Evolutionary conservation across 2,329 filamentous ascomycete genomes (phyloP), one percentile per base, ranked within the genome.

Genomic region (Colletotrichum sp.): DNA sequence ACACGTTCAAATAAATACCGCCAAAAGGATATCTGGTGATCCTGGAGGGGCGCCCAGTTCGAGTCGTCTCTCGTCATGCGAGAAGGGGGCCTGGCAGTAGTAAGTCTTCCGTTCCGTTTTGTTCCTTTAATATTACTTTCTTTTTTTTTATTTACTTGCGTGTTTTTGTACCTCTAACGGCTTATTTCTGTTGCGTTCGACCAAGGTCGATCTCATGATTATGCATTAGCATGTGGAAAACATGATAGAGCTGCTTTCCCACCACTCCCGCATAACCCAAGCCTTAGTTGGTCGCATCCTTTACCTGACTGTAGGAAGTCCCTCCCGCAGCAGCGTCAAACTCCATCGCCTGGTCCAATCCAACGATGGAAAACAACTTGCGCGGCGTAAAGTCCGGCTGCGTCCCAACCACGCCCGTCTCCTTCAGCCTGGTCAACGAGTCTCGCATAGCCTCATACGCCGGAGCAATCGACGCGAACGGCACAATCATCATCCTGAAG

Each of bases 401-500:
- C 52, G 83, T 86, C 67, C 82, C 87, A 4, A 80, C 78, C 9
- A 79, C 77, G 1, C 86, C 86, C 15, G 81, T 79, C 43, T 79
- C 77, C 82, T 86, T 87, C 18, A 89, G 77, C 22, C 79, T 77
- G 27, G 81, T 74, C 18, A 86, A 78, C 5, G 82, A 85, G 27
- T 84, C 83, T 48, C 80, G 81, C 18, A 89, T 86, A 7, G 85
- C 87, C 10, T 82, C 76, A 69, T 87, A 87, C 0, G 86, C 88
- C 7, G 89, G 87, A 15, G 85, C 88, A 55, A 91, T 81, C 0
- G 87, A 84, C 9, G 87, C 82, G 65, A 87, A 87, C 6, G 90
- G 90, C 79, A 89, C 91, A 71, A 93, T 93, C 62, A 91, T 89
- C 72, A 93, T 86, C 74, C 87, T 86, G 81, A 90, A 93, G 1